Percentiles rank a stretch among this genome's conserved stretches.
These are phyloP conservation scores for Mrakia gelida DNA, from an alignment of 768 basidiomycete species.

Conservation along the genomic window DNA sequence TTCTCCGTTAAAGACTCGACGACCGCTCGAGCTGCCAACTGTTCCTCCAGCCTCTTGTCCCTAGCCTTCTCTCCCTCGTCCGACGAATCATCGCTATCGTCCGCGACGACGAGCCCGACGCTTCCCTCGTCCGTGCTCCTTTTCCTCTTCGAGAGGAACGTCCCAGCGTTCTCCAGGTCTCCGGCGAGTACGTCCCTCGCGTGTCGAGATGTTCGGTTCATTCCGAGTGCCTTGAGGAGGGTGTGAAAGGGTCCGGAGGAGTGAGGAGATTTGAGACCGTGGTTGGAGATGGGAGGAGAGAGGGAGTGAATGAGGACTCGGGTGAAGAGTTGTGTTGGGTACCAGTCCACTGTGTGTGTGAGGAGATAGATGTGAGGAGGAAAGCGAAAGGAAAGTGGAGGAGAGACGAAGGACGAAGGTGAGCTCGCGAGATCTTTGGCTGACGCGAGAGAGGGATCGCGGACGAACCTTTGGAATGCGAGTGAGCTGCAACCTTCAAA, in stretches of 20 bases:
- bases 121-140: background rate
- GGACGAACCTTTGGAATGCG: slow-evolving; percentile 19
- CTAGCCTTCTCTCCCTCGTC: background rate
- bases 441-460: background rate
- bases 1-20: slow-evolving; percentile 24
- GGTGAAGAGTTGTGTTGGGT: slow-evolving; percentile 20
- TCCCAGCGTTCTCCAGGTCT: slow-evolving; percentile 24
- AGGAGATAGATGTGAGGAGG: background rate
- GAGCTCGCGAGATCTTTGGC: background rate
- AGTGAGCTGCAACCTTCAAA: slow-evolving; percentile 22
- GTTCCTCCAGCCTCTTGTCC: slow-evolving; percentile 27
- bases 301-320: slow-evolving; percentile 28
- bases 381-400: background rate
- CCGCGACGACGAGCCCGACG: background rate
- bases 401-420: background rate
- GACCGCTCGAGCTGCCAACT: slow-evolving; percentile 29
- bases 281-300: background rate
- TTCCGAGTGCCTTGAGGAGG: slow-evolving; percentile 9
- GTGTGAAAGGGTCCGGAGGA: background rate
- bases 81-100: slow-evolving; percentile 14
- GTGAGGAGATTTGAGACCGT: background rate
- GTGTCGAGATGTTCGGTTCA: slow-evolving; percentile 13
- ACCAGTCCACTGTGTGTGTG: background rate
- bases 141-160: background rate
- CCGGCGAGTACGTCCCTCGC: slow-evolving; percentile 28